Conservation (phyloP, 768 basidiomycete species). For the Dendrothele bispora region DNA sequence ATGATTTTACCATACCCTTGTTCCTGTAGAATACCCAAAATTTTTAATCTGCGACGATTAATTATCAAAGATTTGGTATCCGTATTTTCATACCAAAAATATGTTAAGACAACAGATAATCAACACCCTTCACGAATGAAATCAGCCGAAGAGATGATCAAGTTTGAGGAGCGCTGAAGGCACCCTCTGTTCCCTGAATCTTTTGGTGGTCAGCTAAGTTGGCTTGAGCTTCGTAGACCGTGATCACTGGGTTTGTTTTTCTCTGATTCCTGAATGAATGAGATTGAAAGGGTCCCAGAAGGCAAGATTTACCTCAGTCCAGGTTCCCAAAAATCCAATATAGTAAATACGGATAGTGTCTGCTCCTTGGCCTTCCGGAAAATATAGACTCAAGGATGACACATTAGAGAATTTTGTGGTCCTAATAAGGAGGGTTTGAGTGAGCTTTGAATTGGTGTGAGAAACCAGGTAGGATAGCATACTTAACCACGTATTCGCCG, state of each 20-base stretch:
- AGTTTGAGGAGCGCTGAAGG: constrained; percentile 43
- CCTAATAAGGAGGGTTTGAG: constrained; percentile 37
- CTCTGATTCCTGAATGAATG: constrained; percentile 44
- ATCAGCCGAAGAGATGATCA: too few relatives aligned
- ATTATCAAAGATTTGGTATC: too few relatives aligned
- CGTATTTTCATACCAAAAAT: too few relatives aligned
- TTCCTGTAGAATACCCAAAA: too few relatives aligned
- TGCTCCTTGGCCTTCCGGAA: constrained; percentile 79
- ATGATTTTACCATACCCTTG: too few relatives aligned
- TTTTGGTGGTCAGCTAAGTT: constrained; percentile 88
- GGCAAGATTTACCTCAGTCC: constrained; percentile 62
- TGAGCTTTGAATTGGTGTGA: neutral
- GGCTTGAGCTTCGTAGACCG: constrained; percentile 86
- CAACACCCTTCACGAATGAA: too few relatives aligned
- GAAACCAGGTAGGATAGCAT: constrained; percentile 17
- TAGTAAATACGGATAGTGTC: constrained; percentile 80
- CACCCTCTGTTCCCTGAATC: constrained; percentile 75
- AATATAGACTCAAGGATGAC: constrained; percentile 78
- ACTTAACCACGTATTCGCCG: constrained; percentile 89
- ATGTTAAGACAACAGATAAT: too few relatives aligned
- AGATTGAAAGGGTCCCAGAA: neutral
- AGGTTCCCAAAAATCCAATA: constrained; percentile 81
- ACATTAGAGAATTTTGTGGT: constrained; percentile 85
- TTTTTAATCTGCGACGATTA: too few relatives aligned
- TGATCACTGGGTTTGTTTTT: constrained; percentile 75